Percentiles rank a stretch among this genome's conserved stretches.
Conservation (phyloP, 257 asterid species). For the Verbena officinalis region DNA sequence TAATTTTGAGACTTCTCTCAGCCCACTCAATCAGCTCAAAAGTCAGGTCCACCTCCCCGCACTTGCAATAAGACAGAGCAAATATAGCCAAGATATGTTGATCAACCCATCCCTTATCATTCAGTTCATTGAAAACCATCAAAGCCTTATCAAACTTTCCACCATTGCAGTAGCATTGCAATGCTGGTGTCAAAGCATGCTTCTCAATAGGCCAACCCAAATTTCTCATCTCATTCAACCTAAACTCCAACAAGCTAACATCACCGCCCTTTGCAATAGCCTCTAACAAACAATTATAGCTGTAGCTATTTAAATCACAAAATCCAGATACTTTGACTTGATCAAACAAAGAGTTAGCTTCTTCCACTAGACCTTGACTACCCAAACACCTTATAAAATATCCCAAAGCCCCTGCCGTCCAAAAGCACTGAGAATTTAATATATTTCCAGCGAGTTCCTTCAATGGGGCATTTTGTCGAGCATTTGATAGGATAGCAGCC, state of each 20-base stretch:
- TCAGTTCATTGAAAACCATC: constrained; percentile 59
- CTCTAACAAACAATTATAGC: constrained; percentile 81
- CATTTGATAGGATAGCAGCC: constrained; percentile 74
- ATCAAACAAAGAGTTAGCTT: constrained; percentile 78
- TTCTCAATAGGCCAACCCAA: constrained; percentile 64
- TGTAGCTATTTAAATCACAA: constrained; percentile 56
- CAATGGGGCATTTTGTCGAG: constrained; percentile 81
- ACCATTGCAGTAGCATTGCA: constrained; percentile 86
- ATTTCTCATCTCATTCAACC: constrained; percentile 66
- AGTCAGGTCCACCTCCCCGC: constrained; percentile 71
- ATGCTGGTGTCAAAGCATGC: constrained; percentile 67
- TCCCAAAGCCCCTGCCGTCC: constrained; percentile 90
- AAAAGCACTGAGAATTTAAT: constrained; percentile 41
- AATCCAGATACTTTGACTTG: constrained; percentile 56
- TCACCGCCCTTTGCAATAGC: constrained; percentile 58
- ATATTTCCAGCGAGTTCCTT: constrained; percentile 49
- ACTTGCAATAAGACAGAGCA: constrained; percentile 66
- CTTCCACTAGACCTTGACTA: constrained; percentile 66
- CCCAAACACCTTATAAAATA: constrained; percentile 82
- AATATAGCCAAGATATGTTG: constrained; percentile 64
- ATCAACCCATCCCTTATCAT: constrained; percentile 72
- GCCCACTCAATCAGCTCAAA: constrained; percentile 69
- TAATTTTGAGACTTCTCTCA: constrained; percentile 52
- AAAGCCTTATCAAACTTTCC: constrained; percentile 62
- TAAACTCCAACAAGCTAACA: constrained; percentile 56